These are phyloP conservation scores for Barnettozyma hawaiiensis DNA, from an alignment of 1,139 yeast species.

Conservation along the genomic window DNA sequence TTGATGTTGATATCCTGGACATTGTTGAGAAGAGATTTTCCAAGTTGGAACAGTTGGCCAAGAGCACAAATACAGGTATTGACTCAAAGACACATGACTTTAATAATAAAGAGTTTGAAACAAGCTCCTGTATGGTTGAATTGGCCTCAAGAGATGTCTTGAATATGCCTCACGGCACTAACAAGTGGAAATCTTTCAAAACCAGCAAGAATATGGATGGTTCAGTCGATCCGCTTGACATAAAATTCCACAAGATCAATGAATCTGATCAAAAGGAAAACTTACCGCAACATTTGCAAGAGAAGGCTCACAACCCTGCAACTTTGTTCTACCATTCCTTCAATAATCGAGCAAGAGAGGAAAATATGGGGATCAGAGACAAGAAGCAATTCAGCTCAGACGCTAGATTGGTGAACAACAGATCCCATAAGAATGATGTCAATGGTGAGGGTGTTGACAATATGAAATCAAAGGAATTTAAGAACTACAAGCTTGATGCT, in stretches of 20 bases:
- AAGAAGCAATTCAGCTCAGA: constrained; percentile 77
- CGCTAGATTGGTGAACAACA: constrained; percentile 67
- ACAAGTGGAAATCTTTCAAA: constrained; percentile 43
- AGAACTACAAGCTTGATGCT: constrained; percentile 48
- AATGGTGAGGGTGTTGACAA: constrained; percentile 70
- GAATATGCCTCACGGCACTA: constrained; percentile 38
- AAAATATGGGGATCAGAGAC: constrained; percentile 79
- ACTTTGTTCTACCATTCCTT: constrained; percentile 53
- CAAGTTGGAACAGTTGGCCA: constrained; percentile 53
- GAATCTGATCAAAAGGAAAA: constrained; percentile 30
- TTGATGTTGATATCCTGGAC: constrained; percentile 84
- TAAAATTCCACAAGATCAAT: constrained; percentile 19
- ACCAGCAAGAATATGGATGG: constrained; percentile 1
- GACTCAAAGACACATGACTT: constrained; percentile 29
- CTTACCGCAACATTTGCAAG: constrained; percentile 24
- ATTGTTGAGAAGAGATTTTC: constrained; percentile 71
- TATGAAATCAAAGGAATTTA: constrained; percentile 38
- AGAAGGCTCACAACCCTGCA: constrained; percentile 16
- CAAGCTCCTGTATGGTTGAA: constrained; percentile 66
- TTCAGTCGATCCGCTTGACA: constrained; percentile 5
- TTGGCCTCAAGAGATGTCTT: constrained; percentile 65
- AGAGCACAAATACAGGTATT: constrained; percentile 26
- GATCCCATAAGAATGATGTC: constrained; percentile 63
- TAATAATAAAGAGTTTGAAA: constrained; percentile 29
- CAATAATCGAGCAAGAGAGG: constrained; percentile 84